Evolutionary conservation across 2,329 filamentous ascomycete genomes (phyloP), one percentile per base, ranked within the genome.

Genomic region (Cladosporium sp.): DNA sequence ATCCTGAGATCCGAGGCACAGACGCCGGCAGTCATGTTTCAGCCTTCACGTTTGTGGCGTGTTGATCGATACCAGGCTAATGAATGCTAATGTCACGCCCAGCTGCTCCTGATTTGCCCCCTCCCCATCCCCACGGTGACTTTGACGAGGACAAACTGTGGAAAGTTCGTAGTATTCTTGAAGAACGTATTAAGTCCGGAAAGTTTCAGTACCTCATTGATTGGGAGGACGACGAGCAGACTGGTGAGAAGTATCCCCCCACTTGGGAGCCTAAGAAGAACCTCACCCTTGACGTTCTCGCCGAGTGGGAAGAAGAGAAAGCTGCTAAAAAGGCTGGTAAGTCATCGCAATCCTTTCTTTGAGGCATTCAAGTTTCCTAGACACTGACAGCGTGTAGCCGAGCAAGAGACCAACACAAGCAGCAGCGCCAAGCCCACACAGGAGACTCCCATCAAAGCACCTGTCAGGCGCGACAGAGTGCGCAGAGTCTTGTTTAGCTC

Each of bases 151-250:
- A 64, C 2, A 40, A 55, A 19, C 57, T 60, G n/a, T 70, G 60
- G 32, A 50, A 48, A 9, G 54, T 65, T 30, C 54, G 57, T 17
- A 55, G 48, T 6, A 70, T 72, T 32, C 53, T 72, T 17, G 52
- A 60, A 36, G 67, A 69, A 40, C 22, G 37, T 7, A 60, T n/a
- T n/a, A n/a, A n/a, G n/a, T n/a, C n/a, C n/a, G n/a, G n/a, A n/a
- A n/a, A 59, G 20, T 61, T 61, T 8, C 54, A 70, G n/a, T 85
- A 82, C 56, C 61, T 71, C 3, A 73, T 84, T 47, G 74, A 82
- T 59, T 84, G 82, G 82, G 73, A 71, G 42, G 73, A 77, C 52
- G 67, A 82, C 58, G 65, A 71, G n/a, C 53, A 57, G 2, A 79
- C 77, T 34, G 78, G 76, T n/a, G 61, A 74, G 54, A 53, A 55